Evolutionary conservation across 352 stramenopile genomes (phyloP), one percentile per base, ranked within the genome.

Genomic region (Globisporangium viniferum): DNA sequence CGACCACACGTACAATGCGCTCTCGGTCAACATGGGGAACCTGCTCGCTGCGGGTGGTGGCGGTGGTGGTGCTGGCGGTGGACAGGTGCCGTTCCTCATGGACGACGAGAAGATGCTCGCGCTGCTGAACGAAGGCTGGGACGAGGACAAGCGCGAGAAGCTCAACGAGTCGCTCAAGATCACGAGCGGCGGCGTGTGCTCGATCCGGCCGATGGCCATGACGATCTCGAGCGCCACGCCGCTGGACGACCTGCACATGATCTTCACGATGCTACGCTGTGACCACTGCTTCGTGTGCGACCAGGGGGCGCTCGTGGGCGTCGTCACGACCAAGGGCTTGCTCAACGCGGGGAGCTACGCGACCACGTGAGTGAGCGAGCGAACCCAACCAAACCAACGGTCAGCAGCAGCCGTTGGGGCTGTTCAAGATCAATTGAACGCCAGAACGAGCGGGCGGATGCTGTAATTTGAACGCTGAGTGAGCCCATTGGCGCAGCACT

Each of bases 241-340:
- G 29, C 75, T 96, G 41, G 87, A 97, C 60, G 88, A 94, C 55
- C 72, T 97, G 5, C 90, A 97, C 76, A 92, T 97, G 78, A 93
- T 97, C 66, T 97, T 97, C 78, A 94, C 88, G 20, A 97, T 97
- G 90, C 75, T 97, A 44, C 87, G 89, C 0, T 96, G 87, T 66
- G 85, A 92, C 64, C 87, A 94, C 67, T 92, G 89, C 68, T 96
- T 95, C 59, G 87, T 97, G 41, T 96, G 88, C 44, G 85, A 93
- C 64, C 88, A 95, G 44, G 90, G 90, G 33, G 81, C 89, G 64
- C 71, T 97, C 29, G 73, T 85, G 60, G 90, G 90, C 18, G 88
- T 97, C 55, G 87, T 97, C 53, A 95, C 85, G 3, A 94, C 86
- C 15, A 86, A 90, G 67, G 84, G 82, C 39, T 59, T 96, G 58